Conservation (phyloP, 73 alveolate species). For the Paramecium sexaurelia region DNA sequence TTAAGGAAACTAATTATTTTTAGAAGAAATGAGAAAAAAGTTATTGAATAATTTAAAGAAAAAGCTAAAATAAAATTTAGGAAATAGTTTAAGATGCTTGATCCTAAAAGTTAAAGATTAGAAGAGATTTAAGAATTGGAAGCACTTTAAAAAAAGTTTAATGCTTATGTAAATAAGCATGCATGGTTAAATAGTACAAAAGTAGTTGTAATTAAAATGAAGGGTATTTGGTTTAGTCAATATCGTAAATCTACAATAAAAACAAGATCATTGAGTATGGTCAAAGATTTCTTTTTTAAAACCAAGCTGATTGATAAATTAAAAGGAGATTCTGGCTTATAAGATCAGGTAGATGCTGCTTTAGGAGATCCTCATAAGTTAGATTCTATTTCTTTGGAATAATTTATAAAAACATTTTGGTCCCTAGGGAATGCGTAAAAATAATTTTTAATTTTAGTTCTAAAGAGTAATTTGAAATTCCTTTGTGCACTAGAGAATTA, state of each 20-base stretch:
- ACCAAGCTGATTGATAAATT: not conserved
- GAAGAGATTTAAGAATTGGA: not conserved
- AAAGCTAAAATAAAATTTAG: not conserved
- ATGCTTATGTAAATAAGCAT: not conserved
- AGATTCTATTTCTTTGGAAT: not conserved
- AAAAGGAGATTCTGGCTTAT: not conserved
- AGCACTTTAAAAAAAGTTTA: not conserved
- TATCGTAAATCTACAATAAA: not conserved
- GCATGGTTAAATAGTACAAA: constrained; percentile 5
- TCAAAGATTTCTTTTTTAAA: not conserved
- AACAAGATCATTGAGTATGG: not conserved
- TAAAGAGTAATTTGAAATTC: not conserved
- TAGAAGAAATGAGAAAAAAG: not conserved
- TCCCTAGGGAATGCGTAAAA: not conserved
- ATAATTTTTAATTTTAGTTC: not conserved
- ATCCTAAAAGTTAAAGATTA: not conserved
- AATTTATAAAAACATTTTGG: not conserved
- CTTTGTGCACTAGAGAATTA: not conserved
- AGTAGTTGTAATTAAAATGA: constrained; percentile 8
- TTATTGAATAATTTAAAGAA: not conserved
- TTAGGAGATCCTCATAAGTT: not conserved
- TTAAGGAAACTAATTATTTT: not conserved
- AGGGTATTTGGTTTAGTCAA: not conserved
- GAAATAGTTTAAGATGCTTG: not conserved
- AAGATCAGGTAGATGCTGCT: not conserved